Percentiles rank a stretch among this genome's conserved stretches.
Evolutionary conservation across 257 asterid genomes (phyloP).

Genomic region (Galeopsis tetrahit): DNA sequence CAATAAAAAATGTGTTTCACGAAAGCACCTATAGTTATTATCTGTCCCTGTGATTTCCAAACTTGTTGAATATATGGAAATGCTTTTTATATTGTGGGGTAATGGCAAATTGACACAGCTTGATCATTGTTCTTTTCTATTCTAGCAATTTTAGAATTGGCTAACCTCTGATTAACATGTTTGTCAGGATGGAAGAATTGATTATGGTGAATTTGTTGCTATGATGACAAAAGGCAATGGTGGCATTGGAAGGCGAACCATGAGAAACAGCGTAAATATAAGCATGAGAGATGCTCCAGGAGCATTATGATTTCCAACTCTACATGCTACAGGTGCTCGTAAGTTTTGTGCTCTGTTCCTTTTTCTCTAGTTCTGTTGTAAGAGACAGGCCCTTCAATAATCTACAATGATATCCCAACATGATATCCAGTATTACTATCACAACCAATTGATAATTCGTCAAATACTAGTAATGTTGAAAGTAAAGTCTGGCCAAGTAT

Average conservation of each 20-base stretch:
- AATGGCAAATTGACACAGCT: constrained; percentile 17
- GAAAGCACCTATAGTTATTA: background rate
- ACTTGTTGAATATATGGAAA: background rate
- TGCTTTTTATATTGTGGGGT: background rate
- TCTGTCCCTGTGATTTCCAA: background rate
- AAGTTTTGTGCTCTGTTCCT: constrained; percentile 2
- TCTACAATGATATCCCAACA: background rate
- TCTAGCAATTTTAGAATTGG: background rate
- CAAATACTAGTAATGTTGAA: background rate
- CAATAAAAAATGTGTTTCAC: background rate
- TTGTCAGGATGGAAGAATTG: constrained; percentile 62
- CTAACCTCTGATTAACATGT: constrained; percentile 29
- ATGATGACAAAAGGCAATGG: constrained; percentile 72
- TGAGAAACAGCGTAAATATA: constrained; percentile 64
- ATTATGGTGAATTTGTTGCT: constrained; percentile 67
- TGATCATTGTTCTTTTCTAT: background rate
- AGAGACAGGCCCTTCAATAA: background rate
- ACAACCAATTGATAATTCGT: background rate
- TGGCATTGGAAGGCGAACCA: constrained; percentile 65
- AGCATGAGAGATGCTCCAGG: constrained; percentile 64
- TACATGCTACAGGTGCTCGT: constrained; percentile 34
- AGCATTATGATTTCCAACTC: constrained; percentile 37
- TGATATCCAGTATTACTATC: background rate
- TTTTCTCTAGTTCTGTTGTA: constrained; percentile 4
- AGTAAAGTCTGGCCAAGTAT: background rate